Percentiles rank a stretch among this genome's conserved stretches.
Evolutionary conservation across 805 yeast genomes (phyloP).

Genomic region (Lipomyces spencermartinsiae): DNA sequence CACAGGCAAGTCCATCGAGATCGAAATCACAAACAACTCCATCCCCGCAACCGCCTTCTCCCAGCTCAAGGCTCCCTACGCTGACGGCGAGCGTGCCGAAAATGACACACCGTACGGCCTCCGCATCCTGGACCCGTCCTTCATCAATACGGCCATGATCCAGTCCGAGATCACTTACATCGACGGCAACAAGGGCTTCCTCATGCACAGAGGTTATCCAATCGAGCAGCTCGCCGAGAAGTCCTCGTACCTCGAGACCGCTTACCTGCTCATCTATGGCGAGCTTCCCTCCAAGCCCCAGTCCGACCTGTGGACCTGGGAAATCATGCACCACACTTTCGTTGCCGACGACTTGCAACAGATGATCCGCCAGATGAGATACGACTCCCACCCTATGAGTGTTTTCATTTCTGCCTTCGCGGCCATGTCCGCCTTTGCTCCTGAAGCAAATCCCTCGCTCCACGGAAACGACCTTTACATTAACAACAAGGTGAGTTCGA

Average conservation of each 20-base stretch:
- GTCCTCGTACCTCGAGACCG: conserved; percentile 35
- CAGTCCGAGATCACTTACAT: conserved; percentile 36
- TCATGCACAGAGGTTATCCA: conserved; percentile 38
- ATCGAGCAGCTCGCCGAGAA: conserved; percentile 38
- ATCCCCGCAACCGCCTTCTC: conserved; percentile 35
- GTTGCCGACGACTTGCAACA: conserved; percentile 34
- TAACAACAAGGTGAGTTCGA: conserved; percentile 4
- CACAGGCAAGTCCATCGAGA: conserved; percentile 34
- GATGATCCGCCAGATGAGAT: conserved; percentile 35
- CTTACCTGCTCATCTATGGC: conserved; percentile 37
- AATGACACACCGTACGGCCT: conserved; percentile 38
- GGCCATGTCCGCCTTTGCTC: conserved; percentile 38
- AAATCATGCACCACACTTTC: conserved; percentile 37
- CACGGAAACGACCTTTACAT: conserved; percentile 33
- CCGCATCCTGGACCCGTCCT: conserved; percentile 35
- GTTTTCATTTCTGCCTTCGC: conserved; percentile 36
- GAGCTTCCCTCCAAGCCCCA: conserved; percentile 35
- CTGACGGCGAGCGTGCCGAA: conserved; percentile 26
- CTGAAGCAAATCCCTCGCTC: conserved; percentile 37
- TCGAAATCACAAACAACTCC: conserved; percentile 33
- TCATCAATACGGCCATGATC: conserved; percentile 38
- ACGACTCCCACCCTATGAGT: conserved; percentile 37
- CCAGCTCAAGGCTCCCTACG: conserved; percentile 36
- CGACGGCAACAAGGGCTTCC: conserved; percentile 37
- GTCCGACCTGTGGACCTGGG: conserved; percentile 29